Evolutionary conservation across 768 basidiomycete species (phyloP), one percentile per base, ranked within the genome.

Genomic region (Favolaschia claudopus): DNA sequence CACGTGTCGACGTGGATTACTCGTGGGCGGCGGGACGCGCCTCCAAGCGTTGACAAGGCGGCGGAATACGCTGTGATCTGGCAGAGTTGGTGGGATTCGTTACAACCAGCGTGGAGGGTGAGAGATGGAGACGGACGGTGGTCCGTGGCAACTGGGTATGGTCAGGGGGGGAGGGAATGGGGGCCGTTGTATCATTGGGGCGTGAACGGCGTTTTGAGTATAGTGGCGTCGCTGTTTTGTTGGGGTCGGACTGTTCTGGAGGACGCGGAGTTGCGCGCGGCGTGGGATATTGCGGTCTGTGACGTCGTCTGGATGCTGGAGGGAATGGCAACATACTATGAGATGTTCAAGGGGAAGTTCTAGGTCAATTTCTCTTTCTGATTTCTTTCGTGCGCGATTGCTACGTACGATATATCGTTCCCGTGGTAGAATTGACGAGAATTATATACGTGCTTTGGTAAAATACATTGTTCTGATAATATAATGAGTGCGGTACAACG

Each of bases 271-370:
- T 15, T 19, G 37, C 7, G 20, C 7, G 15, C 43, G 10, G 43
- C 19, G 14, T 45, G 43, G 43, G 14, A 7, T 22, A 27, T 10
- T 8, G 49, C n/a, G 2, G 49, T 51, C n/a, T 17, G 10, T 3
- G 49, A 51, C 20, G 49, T 31, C 3, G 15, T n/a, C 4, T 51
- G 49, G 49, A 39, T 51, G 19, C 28, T 51, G 25, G 49, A 51
- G 37, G 49, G 49, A 3, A 38, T 51, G 36, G 49, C 49, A 5
- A 28, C 20, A 4, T 39, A 38, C 49, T 39, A 51, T 37, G 49
- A 51, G 37, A 29, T 3, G 5, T 51, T 51, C 49, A 51, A 51
- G 10, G 20, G 37, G 7, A 37, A 28, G 19, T 38, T 20, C 19
- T 42, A n/a, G n/a, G n/a, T n/a, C n/a, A n/a, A n/a, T n/a, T n/a